These are phyloP conservation scores for Tricholoma matsutake DNA, from an alignment of 768 basidiomycete genomes.

Conservation along the genomic window DNA sequence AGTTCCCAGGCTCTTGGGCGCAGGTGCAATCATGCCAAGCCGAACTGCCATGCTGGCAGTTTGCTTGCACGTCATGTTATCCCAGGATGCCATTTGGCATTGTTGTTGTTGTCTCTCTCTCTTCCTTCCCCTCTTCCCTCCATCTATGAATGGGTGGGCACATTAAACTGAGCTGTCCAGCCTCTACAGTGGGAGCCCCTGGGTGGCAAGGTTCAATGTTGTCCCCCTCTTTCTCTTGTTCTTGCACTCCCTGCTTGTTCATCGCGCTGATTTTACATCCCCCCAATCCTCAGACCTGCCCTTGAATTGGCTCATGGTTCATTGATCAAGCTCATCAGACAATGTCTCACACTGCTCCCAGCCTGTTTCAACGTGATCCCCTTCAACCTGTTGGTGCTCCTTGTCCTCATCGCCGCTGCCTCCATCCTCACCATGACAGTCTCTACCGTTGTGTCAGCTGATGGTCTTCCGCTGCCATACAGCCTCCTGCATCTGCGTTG, in stretches of 20 bases:
- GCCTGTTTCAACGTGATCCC: not conserved
- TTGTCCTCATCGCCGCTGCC: not conserved
- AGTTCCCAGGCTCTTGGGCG: no score
- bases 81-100: not conserved
- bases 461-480: no score
- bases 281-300: no score
- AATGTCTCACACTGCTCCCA: not conserved
- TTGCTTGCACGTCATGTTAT: not conserved
- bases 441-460: not conserved
- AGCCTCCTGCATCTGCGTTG: no score
- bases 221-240: no score
- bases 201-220: not conserved
- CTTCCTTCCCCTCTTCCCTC: no score
- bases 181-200: no score
- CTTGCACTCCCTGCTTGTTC: no score
- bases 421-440: not conserved
- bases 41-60: no score
- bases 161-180: not conserved
- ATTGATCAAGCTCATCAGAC: not conserved
- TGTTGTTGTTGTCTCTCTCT: no score
- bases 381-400: not conserved
- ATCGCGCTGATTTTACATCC: not conserved
- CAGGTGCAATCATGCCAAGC: no score
- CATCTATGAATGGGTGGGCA: not conserved
- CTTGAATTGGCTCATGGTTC: no score